Conservation (phyloP, 768 basidiomycete genomes). For the Clitopilus passeckerianus region DNA sequence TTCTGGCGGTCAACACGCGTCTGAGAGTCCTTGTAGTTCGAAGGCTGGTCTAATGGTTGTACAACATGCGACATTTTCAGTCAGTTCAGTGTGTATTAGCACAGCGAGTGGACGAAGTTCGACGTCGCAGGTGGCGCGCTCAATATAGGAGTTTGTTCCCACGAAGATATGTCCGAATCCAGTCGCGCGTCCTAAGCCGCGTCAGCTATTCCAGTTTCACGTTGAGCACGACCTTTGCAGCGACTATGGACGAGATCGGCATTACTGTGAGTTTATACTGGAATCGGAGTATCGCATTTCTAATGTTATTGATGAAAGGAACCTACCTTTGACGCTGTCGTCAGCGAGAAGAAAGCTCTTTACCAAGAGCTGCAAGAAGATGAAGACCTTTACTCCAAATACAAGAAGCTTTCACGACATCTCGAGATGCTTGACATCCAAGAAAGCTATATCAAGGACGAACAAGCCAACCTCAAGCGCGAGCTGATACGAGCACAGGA, state of each 20-base stretch:
- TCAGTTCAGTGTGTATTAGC: constrained; percentile 3
- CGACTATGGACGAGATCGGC: constrained; percentile 82
- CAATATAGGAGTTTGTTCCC: constrained; percentile 21
- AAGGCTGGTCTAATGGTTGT: constrained; percentile 82
- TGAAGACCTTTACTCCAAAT: constrained; percentile 88
- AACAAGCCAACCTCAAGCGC: constrained; percentile 95
- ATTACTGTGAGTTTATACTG: constrained; percentile 59
- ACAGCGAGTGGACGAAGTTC: constrained; percentile 1
- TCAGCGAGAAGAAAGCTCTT: constrained; percentile 85
- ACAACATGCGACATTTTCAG: constrained; percentile 81
- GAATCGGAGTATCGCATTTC: neutral
- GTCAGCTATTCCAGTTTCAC: constrained; percentile 33
- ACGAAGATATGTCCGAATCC: constrained; percentile 26
- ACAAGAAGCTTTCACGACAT: constrained; percentile 93
- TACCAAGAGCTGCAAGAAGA: constrained; percentile 85
- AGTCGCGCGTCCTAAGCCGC: constrained; percentile 40
- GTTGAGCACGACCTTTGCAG: constrained; percentile 13
- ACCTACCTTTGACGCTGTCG: constrained; percentile 82
- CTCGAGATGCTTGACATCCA: constrained; percentile 92
- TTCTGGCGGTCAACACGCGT: constrained; percentile 69
- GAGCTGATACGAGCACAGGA: constrained; percentile 98
- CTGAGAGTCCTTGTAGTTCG: constrained; percentile 96
- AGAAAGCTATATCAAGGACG: constrained; percentile 98
- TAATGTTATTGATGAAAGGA: constrained; percentile 48
- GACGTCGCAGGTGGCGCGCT: constrained; percentile 1